Conservation (phyloP, 2,329 filamentous ascomycete species). For the Penicillium crustosum region DNA sequence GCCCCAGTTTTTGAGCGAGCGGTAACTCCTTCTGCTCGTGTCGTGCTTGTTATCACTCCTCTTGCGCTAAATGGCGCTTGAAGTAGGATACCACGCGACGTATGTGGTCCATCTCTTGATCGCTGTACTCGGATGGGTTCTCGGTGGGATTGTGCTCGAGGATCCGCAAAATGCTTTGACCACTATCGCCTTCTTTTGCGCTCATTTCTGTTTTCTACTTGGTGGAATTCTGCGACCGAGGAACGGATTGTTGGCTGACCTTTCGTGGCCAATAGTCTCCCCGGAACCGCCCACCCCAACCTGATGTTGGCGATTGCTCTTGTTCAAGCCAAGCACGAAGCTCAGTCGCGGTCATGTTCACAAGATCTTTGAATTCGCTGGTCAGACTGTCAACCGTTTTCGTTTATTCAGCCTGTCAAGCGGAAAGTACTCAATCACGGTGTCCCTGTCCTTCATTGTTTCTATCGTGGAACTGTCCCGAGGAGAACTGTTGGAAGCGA, state of each 20-base stretch:
- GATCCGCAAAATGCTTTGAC: slow-evolving; percentile 63
- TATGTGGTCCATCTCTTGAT: slow-evolving; percentile 60
- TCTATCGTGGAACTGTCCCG: slow-evolving; percentile 28
- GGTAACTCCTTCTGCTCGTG: slow-evolving; percentile 55
- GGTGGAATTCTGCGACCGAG: background rate
- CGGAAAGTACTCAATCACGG: slow-evolving; percentile 47
- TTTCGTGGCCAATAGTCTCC: slow-evolving; percentile 64
- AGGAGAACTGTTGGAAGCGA: too few species aligned
- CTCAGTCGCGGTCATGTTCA: slow-evolving; percentile 64
- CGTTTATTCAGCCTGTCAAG: background rate
- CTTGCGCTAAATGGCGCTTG: slow-evolving; percentile 64
- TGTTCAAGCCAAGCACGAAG: slow-evolving; percentile 62
- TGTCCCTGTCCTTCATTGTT: slow-evolving; percentile 52
- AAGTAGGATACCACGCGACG: slow-evolving; percentile 52
- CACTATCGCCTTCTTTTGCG: slow-evolving; percentile 40
- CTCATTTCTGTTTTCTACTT: background rate
- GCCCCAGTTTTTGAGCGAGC: slow-evolving; percentile 63
- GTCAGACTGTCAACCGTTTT: slow-evolving; percentile 18
- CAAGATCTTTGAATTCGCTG: slow-evolving; percentile 56
- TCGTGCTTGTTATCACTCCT: slow-evolving; percentile 57
- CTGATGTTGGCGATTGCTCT: slow-evolving; percentile 57
- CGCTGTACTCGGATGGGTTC: slow-evolving; percentile 52
- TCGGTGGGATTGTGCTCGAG: slow-evolving; percentile 58
- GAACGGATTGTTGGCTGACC: slow-evolving; percentile 30
- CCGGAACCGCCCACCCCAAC: slow-evolving; percentile 60